Base-by-base conservation (phyloP, 2,329 filamentous ascomycete species). In the Rutstroemia sp. region DNA sequence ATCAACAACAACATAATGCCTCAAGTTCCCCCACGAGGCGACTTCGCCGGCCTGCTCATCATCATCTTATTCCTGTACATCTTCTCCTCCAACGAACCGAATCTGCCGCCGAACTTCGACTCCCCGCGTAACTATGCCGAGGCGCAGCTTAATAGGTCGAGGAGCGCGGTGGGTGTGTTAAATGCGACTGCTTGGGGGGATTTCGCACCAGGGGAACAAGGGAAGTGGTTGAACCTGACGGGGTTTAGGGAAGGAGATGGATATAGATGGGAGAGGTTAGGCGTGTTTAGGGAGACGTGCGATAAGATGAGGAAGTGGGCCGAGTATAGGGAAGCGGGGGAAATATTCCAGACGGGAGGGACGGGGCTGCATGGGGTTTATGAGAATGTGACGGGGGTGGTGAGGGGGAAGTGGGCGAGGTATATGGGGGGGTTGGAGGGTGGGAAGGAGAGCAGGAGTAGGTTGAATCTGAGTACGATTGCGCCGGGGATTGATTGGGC, bases 191-290 rank as follows among this genome's bases (percentile, higher is more conserved):
- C 65, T 60, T 86, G 82, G 82, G 79, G 79, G 50, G 81, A 84
- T 67, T 86, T 86, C 67, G 64, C 71, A 16, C 82, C 81, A 10
- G 30, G 56, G 37, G 63, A 63, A 38, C 9, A 52, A 27, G 61
- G 53, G 10, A 73, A 71, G 23, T 84, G 78, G 60, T 72, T 91
- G 58, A 89, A 90, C 64, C 74, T 96, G 51, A 88, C 88, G 2
- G 92, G 92, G 1, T 84, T 95, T 59, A 81, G 87, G 49, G 74
- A 82, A 48, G 79, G 83, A 19, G 88, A 95, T 71, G 83, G 80
- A 4, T 89, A 88, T 70, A 86, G 82, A 1, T 96, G 92, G 92
- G 80, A 85, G 37, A 78, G 90, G 57, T 74, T 96, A 21, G 75
- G 76, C 0, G 72, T 75, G 1, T 89, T 92, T 57, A 83, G 82